Evolutionary conservation across 768 basidiomycete species (phyloP).

Genomic region (Auricularia auricula-judae): DNA sequence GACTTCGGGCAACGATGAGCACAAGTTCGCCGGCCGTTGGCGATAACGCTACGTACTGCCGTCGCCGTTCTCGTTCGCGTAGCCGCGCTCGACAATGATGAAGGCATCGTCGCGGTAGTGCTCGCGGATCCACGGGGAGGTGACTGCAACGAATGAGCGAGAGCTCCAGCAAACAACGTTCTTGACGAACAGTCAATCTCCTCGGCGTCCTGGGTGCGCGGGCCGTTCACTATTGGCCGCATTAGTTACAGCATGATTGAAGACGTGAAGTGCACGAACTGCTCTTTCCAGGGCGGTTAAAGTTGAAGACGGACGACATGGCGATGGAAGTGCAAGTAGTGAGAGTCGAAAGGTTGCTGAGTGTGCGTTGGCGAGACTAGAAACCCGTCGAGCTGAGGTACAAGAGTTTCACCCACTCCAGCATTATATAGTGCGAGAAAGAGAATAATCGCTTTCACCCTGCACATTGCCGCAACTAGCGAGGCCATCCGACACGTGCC

Average conservation of each 20-base stretch:
- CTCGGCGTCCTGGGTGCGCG: not conserved
- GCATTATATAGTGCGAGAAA: too few relatives aligned
- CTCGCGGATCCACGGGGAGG: not conserved
- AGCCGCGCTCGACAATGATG: slow-evolving; percentile 1
- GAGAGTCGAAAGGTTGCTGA: not conserved
- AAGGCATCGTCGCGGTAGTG: not conserved
- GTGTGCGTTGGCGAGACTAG: not conserved
- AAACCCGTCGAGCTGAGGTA: too few relatives aligned
- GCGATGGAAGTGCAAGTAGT: not conserved
- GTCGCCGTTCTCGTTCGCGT: slow-evolving; percentile 1
- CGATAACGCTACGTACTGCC: not conserved
- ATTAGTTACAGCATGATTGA: not conserved
- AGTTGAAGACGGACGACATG: not conserved
- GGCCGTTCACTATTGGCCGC: not conserved
- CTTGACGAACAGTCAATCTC: not conserved
- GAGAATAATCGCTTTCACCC: too few relatives aligned
- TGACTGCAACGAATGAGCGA: not conserved
- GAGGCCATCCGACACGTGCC: too few relatives aligned
- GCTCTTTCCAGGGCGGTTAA: not conserved
- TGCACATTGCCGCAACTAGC: too few relatives aligned
- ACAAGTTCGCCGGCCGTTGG: not conserved
- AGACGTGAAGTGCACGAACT: not conserved
- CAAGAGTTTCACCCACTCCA: too few relatives aligned
- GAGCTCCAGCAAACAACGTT: not conserved
- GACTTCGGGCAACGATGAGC: not conserved